Evolutionary conservation across 208 protist genomes (phyloP).

Genomic region (Strigomonas galati): DNA sequence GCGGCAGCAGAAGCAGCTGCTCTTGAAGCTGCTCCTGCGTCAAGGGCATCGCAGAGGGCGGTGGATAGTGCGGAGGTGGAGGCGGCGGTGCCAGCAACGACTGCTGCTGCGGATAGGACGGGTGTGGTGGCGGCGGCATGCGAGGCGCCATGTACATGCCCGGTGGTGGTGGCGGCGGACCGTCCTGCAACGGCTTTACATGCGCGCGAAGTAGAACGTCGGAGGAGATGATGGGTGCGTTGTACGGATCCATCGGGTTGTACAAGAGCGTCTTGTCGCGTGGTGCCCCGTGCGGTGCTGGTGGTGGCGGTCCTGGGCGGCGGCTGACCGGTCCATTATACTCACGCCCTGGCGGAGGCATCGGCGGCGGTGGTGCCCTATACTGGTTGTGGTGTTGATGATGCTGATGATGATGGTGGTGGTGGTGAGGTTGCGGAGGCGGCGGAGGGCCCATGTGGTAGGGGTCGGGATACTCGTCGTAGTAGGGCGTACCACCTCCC

Average conservation of each 20-base stretch:
- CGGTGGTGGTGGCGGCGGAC: background rate
- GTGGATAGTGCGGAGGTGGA: background rate
- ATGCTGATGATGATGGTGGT: no score
- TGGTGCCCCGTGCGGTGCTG: background rate
- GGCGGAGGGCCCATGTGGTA: background rate
- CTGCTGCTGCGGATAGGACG: background rate
- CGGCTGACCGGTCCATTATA: background rate
- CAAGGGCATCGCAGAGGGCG: background rate
- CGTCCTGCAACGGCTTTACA: no score
- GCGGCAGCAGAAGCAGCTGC: background rate
- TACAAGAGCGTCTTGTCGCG: constrained; percentile 8
- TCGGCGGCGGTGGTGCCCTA: background rate
- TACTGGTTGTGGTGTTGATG: no score
- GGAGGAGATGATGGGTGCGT: constrained; percentile 1
- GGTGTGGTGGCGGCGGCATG: background rate
- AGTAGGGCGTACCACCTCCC: no score
- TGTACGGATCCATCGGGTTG: background rate
- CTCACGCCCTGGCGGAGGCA: background rate
- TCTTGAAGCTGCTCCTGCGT: background rate
- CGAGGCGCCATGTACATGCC: background rate
- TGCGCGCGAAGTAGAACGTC: background rate
- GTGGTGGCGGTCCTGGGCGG: background rate
- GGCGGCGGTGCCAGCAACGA: background rate
- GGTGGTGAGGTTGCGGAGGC: background rate
- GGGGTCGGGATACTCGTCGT: no score